A percentile compares a stretch with the other conserved stretches of the same genome.
Evolutionary conservation across 768 basidiomycete genomes (phyloP).

Genomic region (Tubosaeta sp.): DNA sequence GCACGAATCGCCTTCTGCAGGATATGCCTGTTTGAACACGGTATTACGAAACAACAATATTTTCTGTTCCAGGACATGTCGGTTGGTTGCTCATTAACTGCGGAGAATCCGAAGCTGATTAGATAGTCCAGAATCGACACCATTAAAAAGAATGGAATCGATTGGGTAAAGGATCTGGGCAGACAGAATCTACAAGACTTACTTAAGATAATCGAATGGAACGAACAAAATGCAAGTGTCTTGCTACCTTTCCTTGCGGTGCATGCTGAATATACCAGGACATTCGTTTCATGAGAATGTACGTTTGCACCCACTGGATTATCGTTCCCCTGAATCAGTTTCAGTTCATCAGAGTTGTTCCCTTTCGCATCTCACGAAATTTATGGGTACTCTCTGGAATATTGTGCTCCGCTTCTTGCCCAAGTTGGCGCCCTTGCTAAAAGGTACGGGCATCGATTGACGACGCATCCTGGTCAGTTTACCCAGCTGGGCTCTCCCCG

Average conservation of each 20-base stretch:
- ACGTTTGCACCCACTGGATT: not conserved
- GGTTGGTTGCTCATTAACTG: slow-evolving; percentile 31
- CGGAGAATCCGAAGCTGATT: not conserved
- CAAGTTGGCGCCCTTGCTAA: slow-evolving; percentile 63
- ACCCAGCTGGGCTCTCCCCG: slow-evolving; percentile 80
- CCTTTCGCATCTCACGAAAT: slow-evolving; percentile 82
- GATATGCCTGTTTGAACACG: slow-evolving; percentile 85
- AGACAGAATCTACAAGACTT: slow-evolving; percentile 72
- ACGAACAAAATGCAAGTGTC: slow-evolving; percentile 66
- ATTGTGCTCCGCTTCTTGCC: slow-evolving; percentile 54
- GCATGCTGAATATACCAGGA: slow-evolving; percentile 33
- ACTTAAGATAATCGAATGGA: slow-evolving; percentile 79
- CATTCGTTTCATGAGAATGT: slow-evolving; percentile 80
- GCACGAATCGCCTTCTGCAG: slow-evolving; percentile 26
- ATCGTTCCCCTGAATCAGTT: not conserved
- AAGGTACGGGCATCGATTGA: slow-evolving; percentile 72
- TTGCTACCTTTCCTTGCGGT: not conserved
- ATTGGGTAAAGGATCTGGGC: slow-evolving; percentile 80
- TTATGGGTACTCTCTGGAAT: slow-evolving; percentile 79
- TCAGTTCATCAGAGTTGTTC: slow-evolving; percentile 81
- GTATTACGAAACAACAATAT: slow-evolving; percentile 68
- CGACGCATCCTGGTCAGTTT: slow-evolving; percentile 86
- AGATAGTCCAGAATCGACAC: slow-evolving; percentile 55
- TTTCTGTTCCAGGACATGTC: slow-evolving; percentile 73
- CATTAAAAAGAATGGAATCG: slow-evolving; percentile 74